Conservation (phyloP, 441 rosid species). For the Aleurites moluccanus region DNA sequence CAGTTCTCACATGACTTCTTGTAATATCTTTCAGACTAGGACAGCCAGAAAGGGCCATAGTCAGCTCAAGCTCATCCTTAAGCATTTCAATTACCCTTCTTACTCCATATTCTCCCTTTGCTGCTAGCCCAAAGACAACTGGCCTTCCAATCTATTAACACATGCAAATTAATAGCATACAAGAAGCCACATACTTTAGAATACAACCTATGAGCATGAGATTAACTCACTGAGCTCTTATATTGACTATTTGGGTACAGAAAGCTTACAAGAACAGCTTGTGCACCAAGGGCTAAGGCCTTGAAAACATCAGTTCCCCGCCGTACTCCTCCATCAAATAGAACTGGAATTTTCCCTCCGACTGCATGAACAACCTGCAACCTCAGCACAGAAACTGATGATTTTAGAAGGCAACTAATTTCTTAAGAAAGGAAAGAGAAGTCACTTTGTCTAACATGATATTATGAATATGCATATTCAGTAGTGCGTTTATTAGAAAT, state of each 20-base stretch:
- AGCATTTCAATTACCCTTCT: conserved; percentile 63
- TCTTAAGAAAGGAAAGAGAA: neutral
- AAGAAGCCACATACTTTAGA: neutral
- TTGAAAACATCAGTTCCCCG: conserved; percentile 91
- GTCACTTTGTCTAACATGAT: neutral
- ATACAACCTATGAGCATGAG: neutral
- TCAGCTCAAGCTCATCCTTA: conserved; percentile 72
- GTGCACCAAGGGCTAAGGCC: conserved; percentile 85
- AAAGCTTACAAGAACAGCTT: conserved; percentile 72
- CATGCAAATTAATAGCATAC: no score
- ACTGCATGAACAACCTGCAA: conserved; percentile 71
- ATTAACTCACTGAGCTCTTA: neutral
- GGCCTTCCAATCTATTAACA: conserved; percentile 76
- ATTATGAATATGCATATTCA: neutral
- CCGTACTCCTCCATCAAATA: conserved; percentile 81
- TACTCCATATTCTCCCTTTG: conserved; percentile 73
- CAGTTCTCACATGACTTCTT: conserved; percentile 48
- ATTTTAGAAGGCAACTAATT: neutral
- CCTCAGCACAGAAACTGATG: neutral
- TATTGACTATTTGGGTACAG: neutral
- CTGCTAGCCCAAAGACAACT: conserved; percentile 68
- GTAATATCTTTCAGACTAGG: conserved; percentile 54
- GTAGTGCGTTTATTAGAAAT: neutral
- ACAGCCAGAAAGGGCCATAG: conserved; percentile 80
- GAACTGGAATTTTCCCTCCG: conserved; percentile 62